Base-by-base conservation (phyloP, 768 basidiomycete genomes). In the Tulasnella sp. region DNA sequence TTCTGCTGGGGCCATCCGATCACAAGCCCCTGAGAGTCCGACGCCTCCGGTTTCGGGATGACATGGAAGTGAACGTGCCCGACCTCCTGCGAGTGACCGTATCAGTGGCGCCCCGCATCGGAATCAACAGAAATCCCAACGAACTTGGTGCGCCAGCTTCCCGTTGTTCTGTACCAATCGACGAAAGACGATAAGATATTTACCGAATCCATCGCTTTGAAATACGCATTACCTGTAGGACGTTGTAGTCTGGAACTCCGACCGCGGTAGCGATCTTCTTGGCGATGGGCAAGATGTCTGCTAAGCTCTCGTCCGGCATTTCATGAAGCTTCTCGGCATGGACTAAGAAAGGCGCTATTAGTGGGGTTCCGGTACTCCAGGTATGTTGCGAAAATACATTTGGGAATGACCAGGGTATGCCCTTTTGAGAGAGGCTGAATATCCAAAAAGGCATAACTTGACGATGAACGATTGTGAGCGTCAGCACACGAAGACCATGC, bases 371-470 rank as follows among this genome's bases (percentile, higher is more conserved):
- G 17, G 11, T 12, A 59, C 62, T 41, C 35, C 3, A 7, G 47
- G n/a, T 74, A 32, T 14, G 35, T 72, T 42, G n/a, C n/a, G n/a
- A n/a, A 65, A 79, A 73, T 73, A 96, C 95, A 89, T 83, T 98
- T 99, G 1, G 96, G 96, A 75, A 99, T 92, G 68, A 98, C 83
- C 41, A 98, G 85, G 16, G 92, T 87, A 80, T 99, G 94, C 4
- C 96, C 96, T 77, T 86, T 88, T 22, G 94, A 84, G 29, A 98
- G 81, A 9, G 96, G 95, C 1, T 88, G 88, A 74, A 99, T 92
- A 76, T 98, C 96, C 75, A 99, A 87, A 83, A 99, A 98, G 0
- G 96, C 88, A 78, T 83, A 90, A 17, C 91, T 93, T n/a, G 77
- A 40, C 16, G n/a, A 41, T 26, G 7, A 17, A 0, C 39, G 29